A percentile compares a stretch with the other conserved stretches of the same genome.
Evolutionary conservation across 2,329 filamentous ascomycete genomes (phyloP).

Genomic region (Canariomyces notabilis): DNA sequence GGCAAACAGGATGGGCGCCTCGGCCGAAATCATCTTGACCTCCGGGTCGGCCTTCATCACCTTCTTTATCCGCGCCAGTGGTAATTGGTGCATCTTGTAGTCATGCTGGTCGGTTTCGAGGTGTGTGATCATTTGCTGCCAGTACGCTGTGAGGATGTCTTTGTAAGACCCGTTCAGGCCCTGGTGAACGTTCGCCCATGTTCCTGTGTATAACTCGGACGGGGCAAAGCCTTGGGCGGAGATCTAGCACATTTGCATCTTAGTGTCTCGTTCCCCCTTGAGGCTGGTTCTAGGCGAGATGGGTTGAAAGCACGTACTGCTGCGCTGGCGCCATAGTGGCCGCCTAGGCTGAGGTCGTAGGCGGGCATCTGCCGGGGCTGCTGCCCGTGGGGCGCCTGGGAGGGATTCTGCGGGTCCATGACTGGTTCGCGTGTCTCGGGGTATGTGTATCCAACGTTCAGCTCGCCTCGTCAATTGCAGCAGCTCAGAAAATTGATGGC

Average conservation of each 20-base stretch:
- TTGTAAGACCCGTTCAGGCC: conserved; percentile 88
- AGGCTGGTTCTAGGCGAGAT: neutral
- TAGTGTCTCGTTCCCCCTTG: conserved; percentile 12
- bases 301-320: conserved; percentile 46
- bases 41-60: conserved; percentile 99
- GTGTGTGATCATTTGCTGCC: conserved; percentile 96
- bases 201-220: conserved; percentile 88
- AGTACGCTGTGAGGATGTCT: conserved; percentile 97
- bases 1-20: conserved; percentile 94
- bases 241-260: conserved; percentile 50
- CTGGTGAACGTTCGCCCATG: conserved; percentile 97
- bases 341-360: conserved; percentile 70
- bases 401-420: conserved; percentile 53
- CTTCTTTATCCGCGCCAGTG: conserved; percentile 98
- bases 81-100: conserved; percentile 96
- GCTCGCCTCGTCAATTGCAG: neutral
- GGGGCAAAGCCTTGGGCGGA: conserved; percentile 83
- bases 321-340: conserved; percentile 72
- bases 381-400: conserved; percentile 46
- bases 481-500: neutral
- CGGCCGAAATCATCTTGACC: conserved; percentile 99
- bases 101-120: conserved; percentile 94
- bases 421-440: conserved; percentile 17
- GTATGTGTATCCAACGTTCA: neutral
- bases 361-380: conserved; percentile 46